Percentiles rank a stretch among this genome's conserved stretches.
Evolutionary conservation across 2,329 filamentous ascomycete genomes (phyloP).

Genomic region (Pestalotiopsis sp.): DNA sequence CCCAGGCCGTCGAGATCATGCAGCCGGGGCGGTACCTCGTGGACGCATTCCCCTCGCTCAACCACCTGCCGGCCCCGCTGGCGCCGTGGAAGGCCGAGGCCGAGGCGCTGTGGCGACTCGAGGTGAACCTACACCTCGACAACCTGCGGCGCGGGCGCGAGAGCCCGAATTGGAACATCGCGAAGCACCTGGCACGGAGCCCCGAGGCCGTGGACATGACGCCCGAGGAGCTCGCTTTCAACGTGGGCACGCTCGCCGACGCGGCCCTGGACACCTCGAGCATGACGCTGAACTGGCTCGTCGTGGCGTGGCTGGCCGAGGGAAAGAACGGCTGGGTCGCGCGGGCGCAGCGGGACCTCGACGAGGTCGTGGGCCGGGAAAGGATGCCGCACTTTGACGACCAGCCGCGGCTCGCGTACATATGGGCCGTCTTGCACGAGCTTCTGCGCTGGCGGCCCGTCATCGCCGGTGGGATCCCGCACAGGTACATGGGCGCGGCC

Average conservation of each 20-base stretch:
- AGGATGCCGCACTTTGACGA: conserved; percentile 41
- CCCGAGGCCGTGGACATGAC: conserved; percentile 23
- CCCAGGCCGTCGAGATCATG: conserved; percentile 23
- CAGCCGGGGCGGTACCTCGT: conserved; percentile 38
- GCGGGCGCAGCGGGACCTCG: conserved; percentile 43
- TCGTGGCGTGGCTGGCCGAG: conserved; percentile 30
- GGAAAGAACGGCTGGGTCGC: conserved; percentile 19
- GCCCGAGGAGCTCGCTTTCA: conserved; percentile 32
- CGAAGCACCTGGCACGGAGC: conserved; percentile 26
- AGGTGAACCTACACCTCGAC: conserved; percentile 26
- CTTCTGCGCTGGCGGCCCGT: conserved; percentile 46
- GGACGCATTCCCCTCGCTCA: conserved; percentile 43
- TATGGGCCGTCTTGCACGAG: conserved; percentile 45
- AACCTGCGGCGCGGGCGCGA: conserved; percentile 23
- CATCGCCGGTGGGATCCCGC: conserved; percentile 36
- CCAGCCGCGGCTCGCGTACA: conserved; percentile 39
- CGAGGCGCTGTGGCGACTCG: conserved; percentile 25
- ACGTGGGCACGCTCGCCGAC: conserved; percentile 30
- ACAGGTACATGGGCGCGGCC: conserved; percentile 35
- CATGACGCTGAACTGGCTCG: conserved; percentile 30
- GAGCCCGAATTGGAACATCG: conserved; percentile 32
- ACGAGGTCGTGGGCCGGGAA: conserved; percentile 40
- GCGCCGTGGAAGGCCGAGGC: conserved; percentile 36
- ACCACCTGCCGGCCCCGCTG: conserved; percentile 37
- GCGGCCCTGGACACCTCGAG: conserved; percentile 34